These are phyloP conservation scores for Phytophthora idaei DNA, from an alignment of 352 stramenopile species.

Conservation along the genomic window DNA sequence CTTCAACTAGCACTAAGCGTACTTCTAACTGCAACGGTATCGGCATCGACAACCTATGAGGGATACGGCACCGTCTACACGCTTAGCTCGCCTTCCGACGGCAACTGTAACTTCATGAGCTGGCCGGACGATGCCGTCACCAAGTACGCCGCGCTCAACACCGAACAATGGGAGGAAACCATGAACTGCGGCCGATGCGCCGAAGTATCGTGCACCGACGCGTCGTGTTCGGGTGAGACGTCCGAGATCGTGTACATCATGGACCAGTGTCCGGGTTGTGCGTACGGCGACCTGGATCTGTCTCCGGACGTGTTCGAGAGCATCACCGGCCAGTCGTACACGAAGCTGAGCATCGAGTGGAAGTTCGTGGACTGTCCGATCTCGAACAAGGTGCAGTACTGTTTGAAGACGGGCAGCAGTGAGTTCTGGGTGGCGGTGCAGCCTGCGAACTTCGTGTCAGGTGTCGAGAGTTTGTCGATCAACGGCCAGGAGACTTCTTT, in stretches of 20 bases:
- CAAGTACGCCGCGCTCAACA: conserved; percentile 54
- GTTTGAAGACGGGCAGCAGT: conserved; percentile 67
- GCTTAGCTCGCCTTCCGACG: conserved; percentile 30
- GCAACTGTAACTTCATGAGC: conserved; percentile 60
- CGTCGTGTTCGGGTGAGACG: conserved; percentile 40
- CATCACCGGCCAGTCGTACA: conserved; percentile 60
- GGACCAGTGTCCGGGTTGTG: conserved; percentile 67
- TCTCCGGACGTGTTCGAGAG: conserved; percentile 60
- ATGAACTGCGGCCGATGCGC: conserved; percentile 59
- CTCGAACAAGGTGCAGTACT: conserved; percentile 60
- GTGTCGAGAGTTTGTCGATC: conserved; percentile 58
- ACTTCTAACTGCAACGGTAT: conserved; percentile 8
- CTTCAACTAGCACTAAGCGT: conserved; percentile 17
- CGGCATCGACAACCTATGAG: conserved; percentile 7
- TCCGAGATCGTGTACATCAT: conserved; percentile 71
- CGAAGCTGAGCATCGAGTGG: conserved; percentile 60
- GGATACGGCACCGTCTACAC: conserved; percentile 39
- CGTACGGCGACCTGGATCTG: conserved; percentile 59
- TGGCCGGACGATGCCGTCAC: conserved; percentile 28
- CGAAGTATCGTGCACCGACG: conserved; percentile 56
- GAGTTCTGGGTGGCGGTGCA: conserved; percentile 69
- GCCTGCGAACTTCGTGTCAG: conserved; percentile 57
- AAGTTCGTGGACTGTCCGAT: conserved; percentile 70
- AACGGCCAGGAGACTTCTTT: conserved; percentile 60
- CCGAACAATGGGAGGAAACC: conserved; percentile 42